These are phyloP conservation scores for Marasmius fiardii DNA, from an alignment of 1,284 basidiomycete genomes.

Conservation along the genomic window DNA sequence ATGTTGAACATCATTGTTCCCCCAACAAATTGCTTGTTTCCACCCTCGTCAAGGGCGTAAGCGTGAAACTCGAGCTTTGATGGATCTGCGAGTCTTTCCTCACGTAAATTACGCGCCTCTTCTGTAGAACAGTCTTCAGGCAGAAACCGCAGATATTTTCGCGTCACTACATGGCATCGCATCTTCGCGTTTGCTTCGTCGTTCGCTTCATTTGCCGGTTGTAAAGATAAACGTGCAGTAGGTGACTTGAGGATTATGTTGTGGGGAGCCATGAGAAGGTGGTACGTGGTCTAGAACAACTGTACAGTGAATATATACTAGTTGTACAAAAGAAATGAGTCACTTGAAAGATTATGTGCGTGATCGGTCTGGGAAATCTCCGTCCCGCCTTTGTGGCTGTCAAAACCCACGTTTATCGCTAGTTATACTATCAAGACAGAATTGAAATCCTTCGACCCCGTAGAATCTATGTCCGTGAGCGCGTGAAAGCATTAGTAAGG, in stretches of 20 bases:
- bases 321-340: no score
- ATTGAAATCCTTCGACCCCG: no score
- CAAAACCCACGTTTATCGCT: no score
- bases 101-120: slow-evolving; percentile 31
- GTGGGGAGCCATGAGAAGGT: not conserved
- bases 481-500: no score
- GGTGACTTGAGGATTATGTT: slow-evolving; percentile 25
- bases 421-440: no score
- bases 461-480: no score
- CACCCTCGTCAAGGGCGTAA: slow-evolving; percentile 15
- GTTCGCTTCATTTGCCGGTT: slow-evolving; percentile 30
- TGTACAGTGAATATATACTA: no score
- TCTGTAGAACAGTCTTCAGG: slow-evolving; percentile 31
- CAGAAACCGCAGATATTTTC: slow-evolving; percentile 35
- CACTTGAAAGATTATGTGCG: no score
- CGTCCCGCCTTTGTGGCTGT: no score
- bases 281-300: no score
- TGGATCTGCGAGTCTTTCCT: slow-evolving; percentile 30
- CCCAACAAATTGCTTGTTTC: slow-evolving; percentile 13
- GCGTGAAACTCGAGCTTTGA: slow-evolving; percentile 30
- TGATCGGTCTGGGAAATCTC: no score
- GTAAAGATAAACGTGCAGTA: slow-evolving; percentile 33
- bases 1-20: slow-evolving; percentile 16
- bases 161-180: slow-evolving; percentile 34
- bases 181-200: slow-evolving; percentile 32